Evolutionary conservation across 2,329 filamentous ascomycete species (phyloP).

Genomic region (Aureobasidium sp.): DNA sequence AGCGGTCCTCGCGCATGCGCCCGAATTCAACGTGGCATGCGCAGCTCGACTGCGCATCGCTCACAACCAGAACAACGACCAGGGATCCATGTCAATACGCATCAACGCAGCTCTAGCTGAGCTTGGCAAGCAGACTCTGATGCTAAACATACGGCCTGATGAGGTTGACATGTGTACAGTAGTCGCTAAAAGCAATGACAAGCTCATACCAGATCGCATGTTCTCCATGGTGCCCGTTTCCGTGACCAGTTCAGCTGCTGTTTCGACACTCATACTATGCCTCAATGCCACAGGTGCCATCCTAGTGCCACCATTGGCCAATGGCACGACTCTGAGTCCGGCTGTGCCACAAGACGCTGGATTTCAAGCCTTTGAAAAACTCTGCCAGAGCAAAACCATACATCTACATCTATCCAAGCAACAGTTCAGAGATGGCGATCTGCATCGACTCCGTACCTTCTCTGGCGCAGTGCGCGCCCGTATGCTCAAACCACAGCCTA

Average conservation of each 20-base stretch:
- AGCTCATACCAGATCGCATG: neutral
- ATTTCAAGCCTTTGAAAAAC: neutral
- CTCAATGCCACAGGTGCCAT: neutral
- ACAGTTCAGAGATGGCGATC: neutral
- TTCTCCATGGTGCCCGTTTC: neutral
- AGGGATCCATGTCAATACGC: neutral
- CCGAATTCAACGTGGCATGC: neutral
- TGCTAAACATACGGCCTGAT: neutral
- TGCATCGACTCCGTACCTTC: neutral
- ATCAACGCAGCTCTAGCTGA: neutral
- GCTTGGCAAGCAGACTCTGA: neutral
- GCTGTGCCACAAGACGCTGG: neutral
- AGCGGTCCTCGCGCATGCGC: neutral
- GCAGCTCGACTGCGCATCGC: neutral
- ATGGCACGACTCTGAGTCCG: neutral
- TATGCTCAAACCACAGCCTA: neutral
- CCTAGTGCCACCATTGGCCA: neutral
- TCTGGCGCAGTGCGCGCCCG: neutral
- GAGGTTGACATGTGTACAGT: conserved; percentile 6
- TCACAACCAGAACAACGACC: neutral
- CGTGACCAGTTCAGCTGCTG: neutral
- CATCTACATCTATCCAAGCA: neutral
- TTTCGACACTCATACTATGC: neutral
- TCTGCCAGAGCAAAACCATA: conserved; percentile 1
- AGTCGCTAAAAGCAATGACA: neutral